Conservation (phyloP, 371 early-diverging fungal species). For the Capillidium rhysosporum region DNA sequence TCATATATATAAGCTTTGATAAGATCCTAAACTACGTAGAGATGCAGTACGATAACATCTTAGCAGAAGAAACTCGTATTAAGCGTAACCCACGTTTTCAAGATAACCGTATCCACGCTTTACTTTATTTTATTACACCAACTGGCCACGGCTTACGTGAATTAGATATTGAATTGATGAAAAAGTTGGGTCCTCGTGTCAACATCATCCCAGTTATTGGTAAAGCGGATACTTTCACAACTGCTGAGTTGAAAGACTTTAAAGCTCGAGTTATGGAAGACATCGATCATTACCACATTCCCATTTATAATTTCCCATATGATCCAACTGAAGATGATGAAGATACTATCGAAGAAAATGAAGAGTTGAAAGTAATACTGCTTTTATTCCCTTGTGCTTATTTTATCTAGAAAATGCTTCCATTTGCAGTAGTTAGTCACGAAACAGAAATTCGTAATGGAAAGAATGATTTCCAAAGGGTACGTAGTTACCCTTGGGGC, state of each 20-base stretch:
- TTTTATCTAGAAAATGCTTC: conserved; percentile 46
- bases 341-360: conserved; percentile 90
- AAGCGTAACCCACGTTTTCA: conserved; percentile 92
- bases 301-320: conserved; percentile 67
- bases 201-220: conserved; percentile 89
- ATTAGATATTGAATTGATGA: conserved; percentile 95
- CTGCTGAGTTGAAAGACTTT: conserved; percentile 49
- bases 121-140: conserved; percentile 93
- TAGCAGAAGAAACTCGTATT: conserved; percentile 84
- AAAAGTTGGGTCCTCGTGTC: conserved; percentile 68
- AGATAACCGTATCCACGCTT: conserved; percentile 93
- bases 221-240: conserved; percentile 55
- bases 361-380: conserved; percentile 47
- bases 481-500: conserved; percentile 99
- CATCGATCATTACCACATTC: conserved; percentile 79
- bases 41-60: conserved; percentile 82
- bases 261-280: conserved; percentile 83
- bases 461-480: conserved; percentile 24
- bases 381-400: not conserved
- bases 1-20: conserved; percentile 40
- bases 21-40: conserved; percentile 87
- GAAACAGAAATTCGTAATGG: conserved; percentile 74
- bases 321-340: conserved; percentile 66
- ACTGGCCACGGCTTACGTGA: conserved; percentile 94
- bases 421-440: conserved; percentile 92